Conservation (phyloP, 2,329 filamentous ascomycete genomes). For the Colletotrichum eremochloae region DNA sequence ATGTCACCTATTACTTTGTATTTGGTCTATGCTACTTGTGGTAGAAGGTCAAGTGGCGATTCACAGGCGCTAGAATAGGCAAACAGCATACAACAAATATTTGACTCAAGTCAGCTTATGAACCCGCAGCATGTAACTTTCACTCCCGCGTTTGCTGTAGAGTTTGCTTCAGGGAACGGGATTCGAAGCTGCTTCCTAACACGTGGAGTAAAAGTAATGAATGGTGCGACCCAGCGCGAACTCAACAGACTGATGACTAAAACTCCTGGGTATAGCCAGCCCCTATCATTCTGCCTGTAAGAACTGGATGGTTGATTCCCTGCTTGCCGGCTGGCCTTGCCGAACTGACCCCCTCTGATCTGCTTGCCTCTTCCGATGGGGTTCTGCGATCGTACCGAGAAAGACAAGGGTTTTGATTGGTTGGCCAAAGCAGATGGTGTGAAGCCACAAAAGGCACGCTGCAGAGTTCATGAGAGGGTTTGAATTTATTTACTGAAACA, state of each 20-base stretch:
- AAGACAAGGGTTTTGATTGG: neutral
- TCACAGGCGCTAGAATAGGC: neutral
- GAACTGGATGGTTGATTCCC: neutral
- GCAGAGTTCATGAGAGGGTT: slow-evolving; percentile 3
- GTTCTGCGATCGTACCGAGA: neutral
- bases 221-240: neutral
- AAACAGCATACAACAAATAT: neutral
- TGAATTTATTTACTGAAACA: slow-evolving; percentile 21
- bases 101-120: too few species aligned
- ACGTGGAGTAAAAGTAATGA: neutral
- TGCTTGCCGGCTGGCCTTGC: neutral
- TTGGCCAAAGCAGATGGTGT: neutral
- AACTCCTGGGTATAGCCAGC: too few species aligned
- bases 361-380: neutral
- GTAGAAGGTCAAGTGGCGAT: neutral
- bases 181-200: neutral
- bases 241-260: neutral
- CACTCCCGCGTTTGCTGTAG: neutral
- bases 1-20: neutral
- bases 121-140: neutral
- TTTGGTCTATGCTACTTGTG: neutral
- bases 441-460: neutral
- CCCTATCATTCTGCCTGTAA: neutral
- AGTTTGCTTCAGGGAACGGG: neutral
- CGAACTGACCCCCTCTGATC: neutral